Evolutionary conservation across 1,284 basidiomycete species (phyloP), one percentile per base, ranked within the genome.

Genomic region (Microbotryum saponariae): DNA sequence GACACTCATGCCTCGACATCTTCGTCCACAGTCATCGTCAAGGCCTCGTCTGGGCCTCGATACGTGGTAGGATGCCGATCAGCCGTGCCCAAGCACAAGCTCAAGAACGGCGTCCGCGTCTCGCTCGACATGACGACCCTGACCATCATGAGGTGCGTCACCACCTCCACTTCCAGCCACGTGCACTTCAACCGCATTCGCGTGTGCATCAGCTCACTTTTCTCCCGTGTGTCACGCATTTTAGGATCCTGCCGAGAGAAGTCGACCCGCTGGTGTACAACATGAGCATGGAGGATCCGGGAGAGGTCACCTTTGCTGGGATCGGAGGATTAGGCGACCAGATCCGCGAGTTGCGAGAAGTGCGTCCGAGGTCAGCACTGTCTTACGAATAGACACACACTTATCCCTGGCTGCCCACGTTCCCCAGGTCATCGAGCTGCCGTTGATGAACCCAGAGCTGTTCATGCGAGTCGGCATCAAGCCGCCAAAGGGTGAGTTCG

Each of bases 91-190:
- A 97, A 97, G 74, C 74, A 78, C 50, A 70, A 79, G 77, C 86
- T 99, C 65, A 97, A 97, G 78, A 79, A 89, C 31, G 91, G 91
- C 58, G 91, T 91, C 12, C 89, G 96, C 68, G 96, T 99, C 64
- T 94, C 92, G 64, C 84, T 99, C 56, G 96, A 99, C 77, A 98
- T 98, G 96, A 99, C 96, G 2, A 98, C 96, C 1, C 80, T 98
- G 46, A 98, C 96, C 9, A 92, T 99, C 75, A 98, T 99, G 93
- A 86, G 93, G 71, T 70, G 33, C 23, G 61, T 37, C 10, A 25
- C 47, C 25, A 48, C 47, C 16, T 12, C 37, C 16, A 42, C 14
- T 31, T 6, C 37, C 16, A 42, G 37, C 12, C 18, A 6, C 37
- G 37, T 18, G 37, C 37, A 20, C 18, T 12, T 14, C 47, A 20